phyloP scores from a whole-genome alignment of 768 basidiomycete species.

The Tubosaeta brunneosetosa region DNA sequence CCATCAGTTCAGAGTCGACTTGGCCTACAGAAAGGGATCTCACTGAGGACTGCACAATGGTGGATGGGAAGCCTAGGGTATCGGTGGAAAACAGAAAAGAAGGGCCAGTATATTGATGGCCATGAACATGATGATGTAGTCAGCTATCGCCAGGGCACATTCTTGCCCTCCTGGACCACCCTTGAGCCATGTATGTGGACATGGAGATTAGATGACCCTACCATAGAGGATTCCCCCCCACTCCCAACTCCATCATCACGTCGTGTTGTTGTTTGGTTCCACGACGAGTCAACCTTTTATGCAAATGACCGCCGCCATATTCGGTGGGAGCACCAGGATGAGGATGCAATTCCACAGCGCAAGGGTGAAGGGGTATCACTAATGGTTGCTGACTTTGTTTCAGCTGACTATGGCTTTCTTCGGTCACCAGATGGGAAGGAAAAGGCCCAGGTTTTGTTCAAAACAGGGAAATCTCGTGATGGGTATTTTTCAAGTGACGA shows the following conservation, averaged over 20 bases:
- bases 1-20: not conserved
- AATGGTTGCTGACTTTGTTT: constrained; percentile 4
- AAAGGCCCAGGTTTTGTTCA: not conserved
- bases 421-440: not conserved
- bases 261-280: not conserved
- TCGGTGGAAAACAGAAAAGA: not conserved
- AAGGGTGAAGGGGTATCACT: not conserved
- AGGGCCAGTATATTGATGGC: not conserved
- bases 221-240: not conserved
- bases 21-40: not conserved
- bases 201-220: not conserved
- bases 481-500: not conserved
- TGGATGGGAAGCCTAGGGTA: not conserved
- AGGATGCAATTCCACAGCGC: not conserved
- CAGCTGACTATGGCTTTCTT: not conserved
- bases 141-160: not conserved
- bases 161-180: not conserved
- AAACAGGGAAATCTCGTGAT: not conserved
- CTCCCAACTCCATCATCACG: not conserved
- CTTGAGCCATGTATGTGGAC: not conserved
- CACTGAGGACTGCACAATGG: not conserved
- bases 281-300: constrained; percentile 3
- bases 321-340: not conserved
- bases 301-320: not conserved
- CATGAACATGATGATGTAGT: not conserved